Percentiles rank a stretch among this genome's conserved stretches.
phyloP scores from a whole-genome alignment of 495 filamentous ascomycete genomes.

The Xylaria grammica region DNA sequence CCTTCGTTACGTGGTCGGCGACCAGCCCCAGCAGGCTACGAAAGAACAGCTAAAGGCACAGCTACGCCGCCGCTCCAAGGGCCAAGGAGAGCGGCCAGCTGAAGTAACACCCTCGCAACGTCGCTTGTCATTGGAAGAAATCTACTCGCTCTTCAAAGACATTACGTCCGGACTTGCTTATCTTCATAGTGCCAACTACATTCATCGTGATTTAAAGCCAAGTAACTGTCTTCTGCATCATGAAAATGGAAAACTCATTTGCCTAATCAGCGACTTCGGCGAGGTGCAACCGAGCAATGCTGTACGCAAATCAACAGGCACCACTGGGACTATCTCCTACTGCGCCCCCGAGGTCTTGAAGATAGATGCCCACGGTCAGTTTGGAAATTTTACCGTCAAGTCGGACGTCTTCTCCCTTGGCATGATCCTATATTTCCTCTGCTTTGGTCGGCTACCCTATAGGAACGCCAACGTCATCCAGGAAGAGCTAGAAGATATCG shows the following conservation, averaged over 20 bases:
- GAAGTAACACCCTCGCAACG: slow-evolving; percentile 59
- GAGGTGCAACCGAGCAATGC: slow-evolving; percentile 86
- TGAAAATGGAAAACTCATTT: slow-evolving; percentile 69
- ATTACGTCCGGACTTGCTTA: slow-evolving; percentile 90
- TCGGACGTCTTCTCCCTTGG: slow-evolving; percentile 96
- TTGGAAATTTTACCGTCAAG: slow-evolving; percentile 92
- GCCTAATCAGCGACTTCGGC: slow-evolving; percentile 95
- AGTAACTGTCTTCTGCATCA: slow-evolving; percentile 91
- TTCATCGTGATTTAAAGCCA: slow-evolving; percentile 94
- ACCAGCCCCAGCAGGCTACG: slow-evolving; percentile 63
- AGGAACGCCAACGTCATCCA: slow-evolving; percentile 78
- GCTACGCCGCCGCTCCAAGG: slow-evolving; percentile 75
- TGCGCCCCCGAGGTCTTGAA: slow-evolving; percentile 93
- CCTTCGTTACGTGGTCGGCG: slow-evolving; percentile 79
- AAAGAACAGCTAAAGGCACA: slow-evolving; percentile 87
- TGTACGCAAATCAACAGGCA: slow-evolving; percentile 83
- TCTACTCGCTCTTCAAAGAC: slow-evolving; percentile 95
- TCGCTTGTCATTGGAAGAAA: slow-evolving; percentile 80
- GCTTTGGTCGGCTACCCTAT: slow-evolving; percentile 90
- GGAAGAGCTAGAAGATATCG: slow-evolving; percentile 94
- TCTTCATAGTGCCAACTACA: slow-evolving; percentile 91
- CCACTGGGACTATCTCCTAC: slow-evolving; percentile 96
- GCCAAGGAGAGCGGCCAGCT: slow-evolving; percentile 48
- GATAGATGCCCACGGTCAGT: slow-evolving; percentile 69
- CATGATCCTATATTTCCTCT: slow-evolving; percentile 98